Evolutionary conservation across 192 early-diverging fungal genomes (phyloP).

Genomic region (Obelidium mucronatum): DNA sequence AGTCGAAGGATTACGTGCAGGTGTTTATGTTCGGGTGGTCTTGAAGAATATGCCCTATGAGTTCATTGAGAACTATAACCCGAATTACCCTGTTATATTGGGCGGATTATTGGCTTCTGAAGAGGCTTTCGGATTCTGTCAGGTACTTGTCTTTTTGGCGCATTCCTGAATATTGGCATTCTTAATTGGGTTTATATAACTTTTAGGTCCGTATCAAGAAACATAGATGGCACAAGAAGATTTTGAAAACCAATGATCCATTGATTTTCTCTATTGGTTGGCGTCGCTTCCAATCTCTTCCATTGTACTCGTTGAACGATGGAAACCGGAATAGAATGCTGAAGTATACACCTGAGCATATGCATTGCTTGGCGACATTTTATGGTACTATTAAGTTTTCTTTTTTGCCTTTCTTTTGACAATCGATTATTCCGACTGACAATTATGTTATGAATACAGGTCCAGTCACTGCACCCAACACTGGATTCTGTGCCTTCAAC

Average conservation of each 20-base stretch:
- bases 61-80: conserved; percentile 93
- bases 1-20: conserved; percentile 93
- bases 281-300: conserved; percentile 97
- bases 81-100: conserved; percentile 87
- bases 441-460: conserved; percentile 50
- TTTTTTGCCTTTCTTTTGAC: neutral
- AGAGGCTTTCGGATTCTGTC: conserved; percentile 94
- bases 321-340: conserved; percentile 96
- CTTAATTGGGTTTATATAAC: neutral
- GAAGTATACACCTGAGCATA: conserved; percentile 99
- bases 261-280: conserved; percentile 97
- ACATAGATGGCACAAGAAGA: conserved; percentile 96
- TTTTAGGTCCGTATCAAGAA: conserved; percentile 89
- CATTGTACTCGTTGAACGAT: conserved; percentile 89
- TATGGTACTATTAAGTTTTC: conserved; percentile 70
- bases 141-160: conserved; percentile 45
- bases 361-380: conserved; percentile 97
- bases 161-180: too few relatives aligned
- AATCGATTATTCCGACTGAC: neutral
- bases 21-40: conserved; percentile 92
- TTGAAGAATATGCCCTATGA: conserved; percentile 92
- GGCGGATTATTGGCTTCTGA: conserved; percentile 90
- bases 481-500: conserved; percentile 95
- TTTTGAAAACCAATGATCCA: conserved; percentile 97
- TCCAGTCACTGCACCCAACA: conserved; percentile 94